Evolutionary conservation across 129 eudicot genomes (phyloP), one percentile per base, ranked within the genome.

Genomic region (Helianthus tuberosus): DNA sequence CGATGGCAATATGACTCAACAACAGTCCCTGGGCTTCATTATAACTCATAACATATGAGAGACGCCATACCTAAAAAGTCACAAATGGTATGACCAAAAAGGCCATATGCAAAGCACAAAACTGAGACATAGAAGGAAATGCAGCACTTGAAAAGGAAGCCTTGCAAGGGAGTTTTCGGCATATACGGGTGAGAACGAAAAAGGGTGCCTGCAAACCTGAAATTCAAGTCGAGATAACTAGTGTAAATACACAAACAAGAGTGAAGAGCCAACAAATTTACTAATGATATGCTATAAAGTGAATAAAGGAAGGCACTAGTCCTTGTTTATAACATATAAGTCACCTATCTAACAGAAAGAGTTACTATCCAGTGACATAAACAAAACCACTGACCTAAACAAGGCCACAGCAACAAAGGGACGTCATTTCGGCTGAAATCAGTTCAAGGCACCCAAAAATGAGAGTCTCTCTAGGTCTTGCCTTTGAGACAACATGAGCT

Each of bases 381-480:
- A 87, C 90, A 84, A 81, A 88, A 77, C 73, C 82, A 95, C 96
- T 95, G 96, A 91, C 96, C 97, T 91, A 95, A 82, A 84, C 81
- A 91, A 85, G 90, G 83, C 91, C 96, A 91, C 92, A 41, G 87
- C 84, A 25, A 25, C 29, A 25, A 2, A 25, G 29, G 1, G 29
- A 25, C 29, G 29, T 25, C 29, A 25, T 25, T 25, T 25, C 2
- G 29, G 29, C 29, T 25, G 29, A 25, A 93, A 81, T 83, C 97
- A 85, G 94, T 93, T 90, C 92, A 96, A 90, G 96, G 97, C 97
- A 93, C 97, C 99, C 88, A 88, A 83, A 84, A 81, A 88, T 84
- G 96, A 90, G 96, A 94, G 97, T 96, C 98, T 81, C 96, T 94
- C 91, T 83, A 79, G 89, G 88, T 89, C 97, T 97, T 95, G 98